phyloP scores from a whole-genome alignment of 2,329 filamentous ascomycete species.

The Botrytis sinoallii region DNA sequence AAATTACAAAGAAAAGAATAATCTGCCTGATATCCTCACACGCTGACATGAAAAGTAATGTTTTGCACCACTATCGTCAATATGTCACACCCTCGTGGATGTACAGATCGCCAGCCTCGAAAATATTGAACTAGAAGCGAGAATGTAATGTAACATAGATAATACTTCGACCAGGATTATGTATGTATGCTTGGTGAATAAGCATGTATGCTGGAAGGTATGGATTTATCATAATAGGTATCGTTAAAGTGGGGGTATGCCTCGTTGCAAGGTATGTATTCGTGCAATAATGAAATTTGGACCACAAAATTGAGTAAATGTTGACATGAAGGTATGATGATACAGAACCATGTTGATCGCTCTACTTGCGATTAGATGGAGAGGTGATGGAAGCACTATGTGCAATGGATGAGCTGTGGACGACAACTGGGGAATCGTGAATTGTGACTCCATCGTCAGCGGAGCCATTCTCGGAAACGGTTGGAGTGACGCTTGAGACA shows the following conservation, averaged over 20 bases:
- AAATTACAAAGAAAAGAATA: conserved; percentile 32
- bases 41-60: conserved; percentile 34
- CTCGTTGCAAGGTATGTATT: conserved; percentile 23
- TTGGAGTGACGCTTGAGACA: conserved; percentile 31
- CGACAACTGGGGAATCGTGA: conserved; percentile 36
- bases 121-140: conserved; percentile 33
- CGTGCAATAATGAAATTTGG: conserved; percentile 22
- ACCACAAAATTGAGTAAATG: conserved; percentile 23
- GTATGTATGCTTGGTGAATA: conserved; percentile 34
- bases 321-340: conserved; percentile 16
- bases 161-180: conserved; percentile 29
- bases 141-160: conserved; percentile 30
- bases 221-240: conserved; percentile 20
- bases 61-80: conserved; percentile 31
- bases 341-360: background rate
- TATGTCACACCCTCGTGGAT: conserved; percentile 32
- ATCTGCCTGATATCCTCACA: conserved; percentile 34
- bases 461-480: conserved; percentile 37
- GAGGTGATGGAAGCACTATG: conserved; percentile 28
- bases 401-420: conserved; percentile 24
- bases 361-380: conserved; percentile 35
- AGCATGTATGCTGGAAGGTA: conserved; percentile 29
- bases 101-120: conserved; percentile 33
- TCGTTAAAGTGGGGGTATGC: conserved; percentile 28
- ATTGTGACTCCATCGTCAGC: conserved; percentile 36